These are phyloP conservation scores for Graphilbum fragrans DNA, from an alignment of 2,329 filamentous ascomycete species.

Conservation along the genomic window DNA sequence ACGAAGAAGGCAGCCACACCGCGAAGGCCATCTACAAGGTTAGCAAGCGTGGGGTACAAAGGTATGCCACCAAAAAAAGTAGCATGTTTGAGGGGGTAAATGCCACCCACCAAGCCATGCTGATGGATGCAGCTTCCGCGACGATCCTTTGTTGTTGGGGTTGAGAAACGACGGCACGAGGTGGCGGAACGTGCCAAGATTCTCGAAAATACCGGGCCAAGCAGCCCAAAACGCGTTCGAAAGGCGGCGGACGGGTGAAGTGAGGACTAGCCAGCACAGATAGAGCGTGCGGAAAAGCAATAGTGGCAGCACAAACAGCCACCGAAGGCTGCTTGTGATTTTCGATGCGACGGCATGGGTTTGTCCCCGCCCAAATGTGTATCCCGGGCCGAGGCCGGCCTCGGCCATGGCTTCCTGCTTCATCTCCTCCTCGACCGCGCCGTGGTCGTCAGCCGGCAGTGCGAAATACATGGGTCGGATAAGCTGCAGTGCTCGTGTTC, in stretches of 20 bases:
- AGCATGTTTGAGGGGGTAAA: too few relatives aligned
- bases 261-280: neutral
- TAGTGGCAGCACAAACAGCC: neutral
- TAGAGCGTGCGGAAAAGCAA: neutral
- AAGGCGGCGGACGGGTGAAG: neutral
- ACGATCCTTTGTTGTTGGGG: neutral
- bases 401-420: neutral
- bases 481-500: neutral
- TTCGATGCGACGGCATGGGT: too few relatives aligned
- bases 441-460: neutral
- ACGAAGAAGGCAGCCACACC: conserved; percentile 44
- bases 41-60: neutral
- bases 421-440: neutral
- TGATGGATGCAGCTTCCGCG: conserved; percentile 11
- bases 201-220: neutral
- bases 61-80: neutral
- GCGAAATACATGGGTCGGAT: neutral
- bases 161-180: conserved; percentile 1
- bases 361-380: too few relatives aligned
- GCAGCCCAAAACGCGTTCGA: neutral
- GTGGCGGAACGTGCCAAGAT: neutral
- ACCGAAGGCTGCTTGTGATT: too few relatives aligned
- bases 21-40: conserved; percentile 32
- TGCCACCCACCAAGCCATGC: conserved; percentile 16
- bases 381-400: neutral